These are phyloP conservation scores for Coemansia erecta DNA, from an alignment of 192 early-diverging fungal species.

Conservation along the genomic window DNA sequence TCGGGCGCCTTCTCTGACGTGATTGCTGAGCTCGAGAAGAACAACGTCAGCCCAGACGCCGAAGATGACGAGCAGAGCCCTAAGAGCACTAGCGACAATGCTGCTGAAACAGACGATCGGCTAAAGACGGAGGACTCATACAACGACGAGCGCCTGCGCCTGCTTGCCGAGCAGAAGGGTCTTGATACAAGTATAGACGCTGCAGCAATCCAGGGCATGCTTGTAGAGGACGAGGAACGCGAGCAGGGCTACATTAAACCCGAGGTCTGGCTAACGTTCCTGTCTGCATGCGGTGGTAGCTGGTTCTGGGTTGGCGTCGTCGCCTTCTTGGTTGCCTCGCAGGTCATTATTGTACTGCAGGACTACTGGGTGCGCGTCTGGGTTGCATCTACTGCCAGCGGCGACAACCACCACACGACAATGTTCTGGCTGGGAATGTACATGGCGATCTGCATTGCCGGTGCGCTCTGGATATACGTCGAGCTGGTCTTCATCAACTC, in stretches of 20 bases:
- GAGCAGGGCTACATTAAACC: constrained; percentile 69
- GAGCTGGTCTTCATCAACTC: constrained; percentile 49
- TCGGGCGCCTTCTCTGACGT: no score
- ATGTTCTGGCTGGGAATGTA: constrained; percentile 69
- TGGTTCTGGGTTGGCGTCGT: constrained; percentile 58
- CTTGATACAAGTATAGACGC: constrained; percentile 8
- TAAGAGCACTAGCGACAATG: no score
- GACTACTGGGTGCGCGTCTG: constrained; percentile 68
- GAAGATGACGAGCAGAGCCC: no score
- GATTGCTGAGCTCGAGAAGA: no score
- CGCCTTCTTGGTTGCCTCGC: constrained; percentile 48
- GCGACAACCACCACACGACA: constrained; percentile 28
- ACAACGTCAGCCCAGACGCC: no score
- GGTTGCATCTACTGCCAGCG: constrained; percentile 27
- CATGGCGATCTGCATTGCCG: constrained; percentile 54
- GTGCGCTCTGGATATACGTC: constrained; percentile 35
- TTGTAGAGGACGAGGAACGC: constrained; percentile 81
- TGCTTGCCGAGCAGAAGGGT: constrained; percentile 25
- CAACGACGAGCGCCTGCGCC: constrained; percentile 20
- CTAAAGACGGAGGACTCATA: constrained; percentile 26
- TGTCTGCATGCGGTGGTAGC: constrained; percentile 59
- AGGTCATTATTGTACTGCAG: constrained; percentile 50
- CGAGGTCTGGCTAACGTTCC: constrained; percentile 73
- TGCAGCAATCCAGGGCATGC: constrained; percentile 46
- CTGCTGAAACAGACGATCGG: not conserved